Conservation (phyloP, 805 yeast genomes). For the Candida pseudoglaebosa region DNA sequence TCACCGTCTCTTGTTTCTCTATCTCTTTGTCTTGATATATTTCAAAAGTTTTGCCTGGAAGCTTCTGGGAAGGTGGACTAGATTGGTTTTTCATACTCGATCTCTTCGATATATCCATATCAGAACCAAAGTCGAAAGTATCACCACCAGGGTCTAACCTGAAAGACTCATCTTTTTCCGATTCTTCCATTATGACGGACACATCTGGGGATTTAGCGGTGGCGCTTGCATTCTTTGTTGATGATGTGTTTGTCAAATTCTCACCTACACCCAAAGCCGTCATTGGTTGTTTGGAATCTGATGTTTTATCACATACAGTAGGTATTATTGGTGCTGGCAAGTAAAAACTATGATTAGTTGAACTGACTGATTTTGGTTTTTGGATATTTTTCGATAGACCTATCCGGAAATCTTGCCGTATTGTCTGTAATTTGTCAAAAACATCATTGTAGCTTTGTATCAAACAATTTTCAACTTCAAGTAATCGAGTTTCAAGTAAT, state of each 20-base stretch:
- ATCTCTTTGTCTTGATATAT: background rate
- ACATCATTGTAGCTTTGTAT: constrained; percentile 4
- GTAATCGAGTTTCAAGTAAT: background rate
- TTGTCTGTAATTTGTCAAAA: background rate
- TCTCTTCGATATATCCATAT: background rate
- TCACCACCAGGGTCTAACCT: too few species aligned
- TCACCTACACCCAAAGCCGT: background rate
- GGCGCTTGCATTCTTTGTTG: background rate
- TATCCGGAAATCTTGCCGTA: background rate
- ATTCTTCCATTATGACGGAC: constrained; percentile 2
- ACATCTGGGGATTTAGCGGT: background rate
- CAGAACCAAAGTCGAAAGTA: background rate
- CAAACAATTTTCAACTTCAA: constrained; percentile 4
- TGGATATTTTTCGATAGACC: too few species aligned
- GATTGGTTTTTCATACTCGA: background rate
- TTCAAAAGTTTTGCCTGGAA: too few species aligned
- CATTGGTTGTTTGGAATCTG: background rate
- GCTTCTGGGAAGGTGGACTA: too few species aligned
- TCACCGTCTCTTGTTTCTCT: background rate
- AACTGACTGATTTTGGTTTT: background rate
- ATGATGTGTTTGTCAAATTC: background rate
- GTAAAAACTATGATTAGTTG: constrained; percentile 1
- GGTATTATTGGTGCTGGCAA: constrained; percentile 4
- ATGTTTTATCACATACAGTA: background rate
- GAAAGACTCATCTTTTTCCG: background rate